Conservation (phyloP, 192 early-diverging fungal genomes). For the Pilaira anomala region DNA sequence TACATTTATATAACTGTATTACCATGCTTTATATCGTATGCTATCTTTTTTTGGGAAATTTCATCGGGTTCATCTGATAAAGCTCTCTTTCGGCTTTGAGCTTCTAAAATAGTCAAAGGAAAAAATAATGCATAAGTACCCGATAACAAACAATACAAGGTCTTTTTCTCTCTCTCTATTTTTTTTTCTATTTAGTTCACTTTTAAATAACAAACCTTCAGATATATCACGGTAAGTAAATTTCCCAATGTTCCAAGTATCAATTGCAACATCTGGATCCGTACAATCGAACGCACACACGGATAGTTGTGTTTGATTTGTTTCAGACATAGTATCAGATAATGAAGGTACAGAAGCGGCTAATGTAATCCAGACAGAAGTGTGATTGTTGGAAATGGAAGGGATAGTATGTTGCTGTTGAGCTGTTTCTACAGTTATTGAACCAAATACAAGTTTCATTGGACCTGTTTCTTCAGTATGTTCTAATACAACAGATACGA, state of each 20-base stretch:
- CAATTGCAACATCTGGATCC: conserved; percentile 5
- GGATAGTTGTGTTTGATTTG: not conserved
- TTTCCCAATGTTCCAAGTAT: conserved; percentile 3
- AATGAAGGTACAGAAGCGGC: conserved; percentile 4
- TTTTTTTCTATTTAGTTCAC: not conserved
- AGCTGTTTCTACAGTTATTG: conserved; percentile 5
- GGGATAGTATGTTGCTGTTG: not conserved
- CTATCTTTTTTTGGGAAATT: not conserved
- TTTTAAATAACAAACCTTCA: conserved; percentile 5
- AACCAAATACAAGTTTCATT: conserved; percentile 5
- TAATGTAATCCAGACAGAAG: conserved; percentile 11
- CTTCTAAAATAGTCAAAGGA: too few relatives aligned
- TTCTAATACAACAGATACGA: conserved; percentile 1
- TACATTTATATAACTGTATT: not conserved
- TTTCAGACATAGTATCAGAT: not conserved
- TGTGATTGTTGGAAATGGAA: not conserved
- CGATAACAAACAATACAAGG: conserved; percentile 1
- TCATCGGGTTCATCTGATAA: conserved; percentile 11
- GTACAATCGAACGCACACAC: conserved; percentile 1
- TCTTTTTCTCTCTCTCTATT: too few relatives aligned
- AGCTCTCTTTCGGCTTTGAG: not conserved
- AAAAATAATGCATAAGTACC: conserved; percentile 5
- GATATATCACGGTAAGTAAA: conserved; percentile 8
- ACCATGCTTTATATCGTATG: not conserved
- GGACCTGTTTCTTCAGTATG: not conserved